Evolutionary conservation across 164 flowering plant genomes (phyloP).

Genomic region (Vitis rotundifolia): DNA sequence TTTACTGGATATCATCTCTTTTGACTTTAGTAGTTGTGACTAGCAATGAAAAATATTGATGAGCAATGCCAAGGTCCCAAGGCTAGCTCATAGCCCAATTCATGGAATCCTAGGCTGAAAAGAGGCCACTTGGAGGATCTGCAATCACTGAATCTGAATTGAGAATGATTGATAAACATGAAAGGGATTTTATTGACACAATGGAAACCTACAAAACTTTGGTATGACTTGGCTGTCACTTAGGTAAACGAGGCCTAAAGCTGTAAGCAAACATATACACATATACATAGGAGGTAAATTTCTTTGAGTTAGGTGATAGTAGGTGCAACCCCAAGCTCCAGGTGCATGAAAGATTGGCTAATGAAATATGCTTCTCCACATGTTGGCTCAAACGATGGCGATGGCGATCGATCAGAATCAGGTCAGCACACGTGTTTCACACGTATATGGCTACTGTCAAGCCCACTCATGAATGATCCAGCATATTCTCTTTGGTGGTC

Average conservation of each 20-base stretch:
- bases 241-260: background rate
- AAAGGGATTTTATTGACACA: background rate
- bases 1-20: too few species aligned
- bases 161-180: background rate
- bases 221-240: conserved; percentile 2
- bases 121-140: conserved; percentile 5
- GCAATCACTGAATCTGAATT: background rate
- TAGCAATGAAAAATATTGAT: background rate
- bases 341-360: too few species aligned
- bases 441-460: too few species aligned
- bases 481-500: too few species aligned
- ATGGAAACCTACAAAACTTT: background rate
- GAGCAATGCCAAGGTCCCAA: background rate
- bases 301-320: conserved; percentile 2
- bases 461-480: too few species aligned
- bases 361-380: too few species aligned
- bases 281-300: background rate
- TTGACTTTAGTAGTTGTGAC: too few species aligned
- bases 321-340: background rate
- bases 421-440: too few species aligned
- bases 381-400: too few species aligned
- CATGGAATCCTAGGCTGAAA: background rate
- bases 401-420: too few species aligned
- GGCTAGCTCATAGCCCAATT: background rate
- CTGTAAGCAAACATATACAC: background rate